Percentiles rank a stretch among this genome's conserved stretches.
These are phyloP conservation scores for Saccharomycodes ludwigii DNA, from an alignment of 805 yeast species.

Conservation along the genomic window DNA sequence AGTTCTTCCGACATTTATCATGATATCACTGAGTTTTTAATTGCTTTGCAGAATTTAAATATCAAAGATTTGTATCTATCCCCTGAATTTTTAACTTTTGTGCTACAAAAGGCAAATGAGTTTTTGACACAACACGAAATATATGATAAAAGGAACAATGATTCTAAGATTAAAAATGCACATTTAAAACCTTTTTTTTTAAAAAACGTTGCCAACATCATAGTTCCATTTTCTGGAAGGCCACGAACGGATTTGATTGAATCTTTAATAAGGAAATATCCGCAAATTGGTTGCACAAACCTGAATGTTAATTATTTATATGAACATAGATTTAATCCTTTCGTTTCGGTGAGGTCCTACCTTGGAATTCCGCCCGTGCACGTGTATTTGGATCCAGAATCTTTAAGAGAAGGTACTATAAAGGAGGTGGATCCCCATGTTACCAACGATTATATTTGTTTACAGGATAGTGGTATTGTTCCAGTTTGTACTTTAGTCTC, in stretches of 20 bases:
- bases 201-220: constrained; percentile 59
- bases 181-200: constrained; percentile 24
- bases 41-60: constrained; percentile 59
- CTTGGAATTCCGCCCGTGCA: constrained; percentile 82
- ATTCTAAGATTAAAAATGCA: constrained; percentile 7
- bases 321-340: constrained; percentile 68
- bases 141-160: constrained; percentile 5
- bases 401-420: constrained; percentile 80
- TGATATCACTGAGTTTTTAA: constrained; percentile 60
- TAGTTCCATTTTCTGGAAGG: constrained; percentile 69
- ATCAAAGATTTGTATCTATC: constrained; percentile 82
- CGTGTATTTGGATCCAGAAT: constrained; percentile 74
- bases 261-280: constrained; percentile 48
- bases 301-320: constrained; percentile 68
- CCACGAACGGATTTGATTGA: constrained; percentile 53
- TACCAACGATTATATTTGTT: constrained; percentile 37
- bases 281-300: constrained; percentile 49
- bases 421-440: constrained; percentile 54
- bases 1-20: constrained; percentile 67
- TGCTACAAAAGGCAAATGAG: constrained; percentile 53
- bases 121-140: constrained; percentile 10
- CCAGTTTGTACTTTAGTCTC: constrained; percentile 91
- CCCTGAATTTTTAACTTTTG: constrained; percentile 68
- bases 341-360: constrained; percentile 68
- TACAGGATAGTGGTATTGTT: constrained; percentile 93